Evolutionary conservation across 164 flowering plant species (phyloP).

Genomic region (Magnolia sinica): DNA sequence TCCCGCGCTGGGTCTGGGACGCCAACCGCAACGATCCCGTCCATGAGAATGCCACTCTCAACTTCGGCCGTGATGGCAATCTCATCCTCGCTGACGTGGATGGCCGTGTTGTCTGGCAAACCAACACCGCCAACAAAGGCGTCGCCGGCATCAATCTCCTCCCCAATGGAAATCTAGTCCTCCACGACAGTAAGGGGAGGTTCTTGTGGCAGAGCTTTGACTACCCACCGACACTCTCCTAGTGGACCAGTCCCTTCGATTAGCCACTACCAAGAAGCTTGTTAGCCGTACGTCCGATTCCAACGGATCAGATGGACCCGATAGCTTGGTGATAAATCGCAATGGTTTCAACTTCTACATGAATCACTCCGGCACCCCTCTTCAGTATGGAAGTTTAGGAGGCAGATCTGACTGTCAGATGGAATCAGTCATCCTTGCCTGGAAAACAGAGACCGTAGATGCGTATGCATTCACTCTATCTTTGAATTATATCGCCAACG

Average conservation of each 20-base stretch:
- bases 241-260: slow-evolving; percentile 26
- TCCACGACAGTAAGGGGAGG: slow-evolving; percentile 18
- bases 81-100: slow-evolving; percentile 23
- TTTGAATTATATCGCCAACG: background rate
- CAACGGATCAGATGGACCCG: slow-evolving; percentile 22
- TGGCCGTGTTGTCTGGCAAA: slow-evolving; percentile 32
- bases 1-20: slow-evolving; percentile 44
- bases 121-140: slow-evolving; percentile 29
- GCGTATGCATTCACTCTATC: background rate
- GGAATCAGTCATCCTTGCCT: too few species aligned
- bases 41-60: slow-evolving; percentile 26
- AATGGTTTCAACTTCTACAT: background rate
- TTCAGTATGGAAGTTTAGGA: background rate
- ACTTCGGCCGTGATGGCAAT: slow-evolving; percentile 29
- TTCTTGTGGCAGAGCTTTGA: slow-evolving; percentile 41
- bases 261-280: slow-evolving; percentile 8
- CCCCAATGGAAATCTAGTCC: slow-evolving; percentile 32
- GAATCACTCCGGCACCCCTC: background rate
- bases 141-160: slow-evolving; percentile 22
- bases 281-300: slow-evolving; percentile 19
- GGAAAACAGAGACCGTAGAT: background rate
- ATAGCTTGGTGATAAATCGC: slow-evolving; percentile 24
- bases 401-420: too few species aligned
- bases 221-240: slow-evolving; percentile 29
- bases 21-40: slow-evolving; percentile 34